Percentiles rank a stretch among this genome's conserved stretches.
Evolutionary conservation across 768 basidiomycete species (phyloP).

Genomic region (Fomitopsis serialis): DNA sequence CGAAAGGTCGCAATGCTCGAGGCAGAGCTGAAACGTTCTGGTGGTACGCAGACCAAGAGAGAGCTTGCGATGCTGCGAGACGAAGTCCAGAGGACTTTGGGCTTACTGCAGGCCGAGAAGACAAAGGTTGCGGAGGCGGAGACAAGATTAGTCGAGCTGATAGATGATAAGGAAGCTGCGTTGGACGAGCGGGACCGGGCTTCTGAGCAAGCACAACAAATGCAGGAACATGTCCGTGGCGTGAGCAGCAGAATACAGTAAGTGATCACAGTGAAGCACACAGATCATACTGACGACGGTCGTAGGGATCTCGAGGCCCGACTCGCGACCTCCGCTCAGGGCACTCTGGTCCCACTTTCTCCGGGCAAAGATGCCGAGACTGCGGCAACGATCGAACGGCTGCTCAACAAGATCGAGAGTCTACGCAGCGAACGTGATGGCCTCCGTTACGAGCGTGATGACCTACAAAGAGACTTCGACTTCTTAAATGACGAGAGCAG

Average conservation of each 20-base stretch:
- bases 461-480: constrained; percentile 54
- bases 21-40: constrained; percentile 36
- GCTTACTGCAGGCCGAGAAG: constrained; percentile 29
- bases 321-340: background rate
- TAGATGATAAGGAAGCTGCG: constrained; percentile 49
- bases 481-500: constrained; percentile 66
- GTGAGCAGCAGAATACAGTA: background rate
- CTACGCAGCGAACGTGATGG: constrained; percentile 28
- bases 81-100: constrained; percentile 34
- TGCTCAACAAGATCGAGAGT: constrained; percentile 59
- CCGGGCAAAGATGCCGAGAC: constrained; percentile 8
- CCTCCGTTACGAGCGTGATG: constrained; percentile 28
- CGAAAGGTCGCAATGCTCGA: constrained; percentile 59
- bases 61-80: constrained; percentile 23
- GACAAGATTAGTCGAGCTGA: constrained; percentile 38
- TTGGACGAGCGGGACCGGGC: constrained; percentile 24
- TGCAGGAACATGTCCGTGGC: background rate
- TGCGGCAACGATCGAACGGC: constrained; percentile 31
- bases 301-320: constrained; percentile 11
- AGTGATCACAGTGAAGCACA: background rate
- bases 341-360: background rate
- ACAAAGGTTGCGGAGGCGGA: constrained; percentile 36
- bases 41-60: constrained; percentile 19
- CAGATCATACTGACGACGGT: background rate
- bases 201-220: background rate